A percentile compares a stretch with the other conserved stretches of the same genome.
Conservation (phyloP, 179 eudicot species). For the Drosera spatulata region DNA sequence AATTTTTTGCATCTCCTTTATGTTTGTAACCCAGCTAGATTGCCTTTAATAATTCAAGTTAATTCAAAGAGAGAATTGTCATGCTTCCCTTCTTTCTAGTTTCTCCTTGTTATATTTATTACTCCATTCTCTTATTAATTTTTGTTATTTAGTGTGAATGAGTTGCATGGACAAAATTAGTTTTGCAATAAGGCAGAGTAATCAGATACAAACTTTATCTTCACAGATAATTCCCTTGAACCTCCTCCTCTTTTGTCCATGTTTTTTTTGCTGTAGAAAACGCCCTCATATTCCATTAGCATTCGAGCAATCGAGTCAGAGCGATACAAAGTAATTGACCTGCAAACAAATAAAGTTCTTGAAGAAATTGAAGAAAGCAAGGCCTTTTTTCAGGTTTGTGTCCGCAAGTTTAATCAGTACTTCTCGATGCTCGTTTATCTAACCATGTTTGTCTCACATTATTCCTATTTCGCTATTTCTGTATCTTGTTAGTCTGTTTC, state of each 20-base stretch:
- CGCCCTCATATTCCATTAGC: slow-evolving; percentile 55
- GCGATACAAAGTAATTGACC: slow-evolving; percentile 74
- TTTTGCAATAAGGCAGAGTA: no score
- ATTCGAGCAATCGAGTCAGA: slow-evolving; percentile 85
- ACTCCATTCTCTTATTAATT: no score
- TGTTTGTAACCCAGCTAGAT: no score
- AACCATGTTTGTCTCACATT: not conserved
- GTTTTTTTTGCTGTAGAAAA: slow-evolving; percentile 33
- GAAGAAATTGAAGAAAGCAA: slow-evolving; percentile 98
- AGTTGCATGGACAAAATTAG: no score
- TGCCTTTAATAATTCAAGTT: no score
- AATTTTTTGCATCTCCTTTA: no score
- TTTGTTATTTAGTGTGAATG: no score
- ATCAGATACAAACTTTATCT: no score
- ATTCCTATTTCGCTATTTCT: not conserved
- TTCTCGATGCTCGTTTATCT: not conserved
- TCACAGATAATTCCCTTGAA: not conserved
- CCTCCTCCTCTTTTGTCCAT: not conserved
- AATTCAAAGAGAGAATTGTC: no score
- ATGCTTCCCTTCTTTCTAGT: no score
- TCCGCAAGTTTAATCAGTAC: not conserved
- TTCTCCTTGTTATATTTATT: no score
- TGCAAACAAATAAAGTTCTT: slow-evolving; percentile 54
- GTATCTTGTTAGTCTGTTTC: not conserved
- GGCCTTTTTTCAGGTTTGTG: slow-evolving; percentile 86